These are phyloP conservation scores for Collybia sordida DNA, from an alignment of 768 basidiomycete genomes.

Conservation along the genomic window DNA sequence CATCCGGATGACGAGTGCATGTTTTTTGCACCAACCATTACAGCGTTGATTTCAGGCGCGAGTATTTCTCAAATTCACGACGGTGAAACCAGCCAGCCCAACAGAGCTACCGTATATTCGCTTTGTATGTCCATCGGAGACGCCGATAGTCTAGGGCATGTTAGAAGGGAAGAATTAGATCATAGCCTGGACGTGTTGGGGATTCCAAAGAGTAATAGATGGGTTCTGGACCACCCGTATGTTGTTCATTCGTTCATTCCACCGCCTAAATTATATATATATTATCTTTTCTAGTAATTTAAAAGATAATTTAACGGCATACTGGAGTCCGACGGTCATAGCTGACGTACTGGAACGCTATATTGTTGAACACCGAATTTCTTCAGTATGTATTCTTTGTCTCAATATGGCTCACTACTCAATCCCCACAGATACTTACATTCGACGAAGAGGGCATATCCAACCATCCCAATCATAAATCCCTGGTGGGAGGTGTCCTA, in stretches of 20 bases:
- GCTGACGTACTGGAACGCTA: conserved; percentile 59
- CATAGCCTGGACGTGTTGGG: conserved; percentile 70
- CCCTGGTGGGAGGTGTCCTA: conserved; percentile 58
- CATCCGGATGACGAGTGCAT: conserved; percentile 95
- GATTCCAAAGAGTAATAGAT: conserved; percentile 50
- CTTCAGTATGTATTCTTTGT: conserved; percentile 47
- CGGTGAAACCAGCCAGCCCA: no score
- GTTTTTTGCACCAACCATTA: conserved; percentile 89
- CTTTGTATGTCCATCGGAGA: conserved; percentile 81
- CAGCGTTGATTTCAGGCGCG: conserved; percentile 38
- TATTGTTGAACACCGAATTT: conserved; percentile 57
- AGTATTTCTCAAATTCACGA: neutral
- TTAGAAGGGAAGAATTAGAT: conserved; percentile 57
- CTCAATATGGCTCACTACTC: conserved; percentile 3
- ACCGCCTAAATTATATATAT: conserved; percentile 7
- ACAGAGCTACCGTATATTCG: conserved; percentile 39
- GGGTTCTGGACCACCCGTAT: conserved; percentile 72
- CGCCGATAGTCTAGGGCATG: conserved; percentile 71
- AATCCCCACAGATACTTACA: conserved; percentile 66
- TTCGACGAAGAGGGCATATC: conserved; percentile 81
- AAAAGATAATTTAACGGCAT: conserved; percentile 68
- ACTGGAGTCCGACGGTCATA: conserved; percentile 65
- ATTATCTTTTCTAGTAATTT: conserved; percentile 42
- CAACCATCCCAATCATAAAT: conserved; percentile 84
- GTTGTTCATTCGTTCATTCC: conserved; percentile 24